Percentiles rank a stretch among this genome's conserved stretches.
phyloP scores from a whole-genome alignment of 2,329 filamentous ascomycete species.

The Penicillium occitanis region DNA sequence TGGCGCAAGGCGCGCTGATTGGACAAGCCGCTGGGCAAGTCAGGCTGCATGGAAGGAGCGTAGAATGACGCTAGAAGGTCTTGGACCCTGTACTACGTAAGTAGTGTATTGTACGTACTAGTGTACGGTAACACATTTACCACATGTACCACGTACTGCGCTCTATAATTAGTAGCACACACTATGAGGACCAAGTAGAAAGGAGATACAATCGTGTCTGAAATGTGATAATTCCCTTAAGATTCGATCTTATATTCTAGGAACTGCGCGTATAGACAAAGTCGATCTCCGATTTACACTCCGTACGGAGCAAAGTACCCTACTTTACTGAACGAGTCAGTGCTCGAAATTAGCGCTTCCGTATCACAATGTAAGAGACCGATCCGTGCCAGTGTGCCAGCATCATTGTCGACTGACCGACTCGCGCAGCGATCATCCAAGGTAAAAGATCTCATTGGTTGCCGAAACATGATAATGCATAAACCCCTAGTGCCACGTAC shows the following conservation, averaged over 20 bases:
- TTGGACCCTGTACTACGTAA: background rate
- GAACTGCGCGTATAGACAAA: background rate
- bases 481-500: background rate
- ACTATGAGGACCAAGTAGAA: background rate
- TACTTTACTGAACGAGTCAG: background rate
- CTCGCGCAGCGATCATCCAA: background rate
- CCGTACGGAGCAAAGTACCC: background rate
- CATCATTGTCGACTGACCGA: background rate
- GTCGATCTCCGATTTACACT: background rate
- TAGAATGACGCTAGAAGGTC: slow-evolving; percentile 20
- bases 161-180: background rate
- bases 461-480: no score
- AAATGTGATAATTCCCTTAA: background rate
- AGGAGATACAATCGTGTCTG: background rate
- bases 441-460: background rate
- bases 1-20: slow-evolving; percentile 4
- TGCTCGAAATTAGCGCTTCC: background rate
- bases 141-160: background rate
- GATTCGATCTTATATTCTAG: background rate
- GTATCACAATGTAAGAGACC: background rate
- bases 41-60: slow-evolving; percentile 18
- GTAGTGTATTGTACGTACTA: background rate
- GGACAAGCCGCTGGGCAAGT: background rate
- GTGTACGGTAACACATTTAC: background rate
- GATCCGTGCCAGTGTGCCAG: background rate